phyloP scores from a whole-genome alignment of 177 flowering plant species.

The Telopea speciosissima region DNA sequence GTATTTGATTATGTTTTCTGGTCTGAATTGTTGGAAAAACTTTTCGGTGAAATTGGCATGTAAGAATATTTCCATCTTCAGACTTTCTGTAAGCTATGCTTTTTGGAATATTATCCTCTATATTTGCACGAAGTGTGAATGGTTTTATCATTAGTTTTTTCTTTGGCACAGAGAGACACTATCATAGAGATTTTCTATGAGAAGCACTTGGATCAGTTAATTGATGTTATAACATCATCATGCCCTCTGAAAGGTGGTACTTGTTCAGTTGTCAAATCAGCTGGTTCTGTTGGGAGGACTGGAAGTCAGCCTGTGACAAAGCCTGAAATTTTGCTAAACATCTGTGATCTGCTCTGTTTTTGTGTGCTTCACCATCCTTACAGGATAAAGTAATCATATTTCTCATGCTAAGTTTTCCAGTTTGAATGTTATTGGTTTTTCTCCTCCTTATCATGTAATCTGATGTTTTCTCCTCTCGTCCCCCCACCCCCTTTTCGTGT shows the following conservation, averaged over 20 bases:
- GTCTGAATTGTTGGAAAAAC: slow-evolving; percentile 21
- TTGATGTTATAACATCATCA: slow-evolving; percentile 71
- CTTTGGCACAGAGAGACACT: slow-evolving; percentile 64
- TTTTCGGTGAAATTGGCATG: slow-evolving; percentile 15
- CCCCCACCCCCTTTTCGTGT: not conserved
- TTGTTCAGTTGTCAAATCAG: slow-evolving; percentile 23
- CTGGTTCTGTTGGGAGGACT: slow-evolving; percentile 26
- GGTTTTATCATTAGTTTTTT: not conserved
- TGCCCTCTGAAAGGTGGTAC: slow-evolving; percentile 40
- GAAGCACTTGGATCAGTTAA: slow-evolving; percentile 78
- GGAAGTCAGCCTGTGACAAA: slow-evolving; percentile 34
- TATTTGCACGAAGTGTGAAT: not conserved
- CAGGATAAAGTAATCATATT: slow-evolving; percentile 69
- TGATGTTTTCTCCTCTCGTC: not conserved
- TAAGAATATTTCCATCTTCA: slow-evolving; percentile 11
- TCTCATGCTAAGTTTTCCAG: not conserved
- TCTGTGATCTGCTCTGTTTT: slow-evolving; percentile 90
- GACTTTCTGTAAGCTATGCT: not conserved
- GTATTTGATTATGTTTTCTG: slow-evolving; percentile 18
- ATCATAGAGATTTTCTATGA: slow-evolving; percentile 86
- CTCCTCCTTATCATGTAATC: not conserved
- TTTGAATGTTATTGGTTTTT: not conserved
- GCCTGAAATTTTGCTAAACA: slow-evolving; percentile 85
- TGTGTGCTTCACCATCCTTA: slow-evolving; percentile 89
- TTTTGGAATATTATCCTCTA: not conserved